phyloP scores from a whole-genome alignment of 371 early-diverging fungal genomes.

The Circinella minor region DNA sequence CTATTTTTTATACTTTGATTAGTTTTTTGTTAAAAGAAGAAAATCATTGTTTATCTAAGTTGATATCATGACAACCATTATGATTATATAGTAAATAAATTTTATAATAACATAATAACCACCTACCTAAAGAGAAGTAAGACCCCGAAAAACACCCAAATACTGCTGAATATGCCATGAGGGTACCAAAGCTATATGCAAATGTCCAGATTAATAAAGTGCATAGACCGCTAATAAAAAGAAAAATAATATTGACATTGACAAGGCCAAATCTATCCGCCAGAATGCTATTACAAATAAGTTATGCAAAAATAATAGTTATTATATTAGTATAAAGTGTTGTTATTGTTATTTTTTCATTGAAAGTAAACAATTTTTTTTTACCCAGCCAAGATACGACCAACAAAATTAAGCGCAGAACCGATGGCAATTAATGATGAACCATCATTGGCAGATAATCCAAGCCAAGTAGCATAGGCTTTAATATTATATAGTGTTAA shows the following conservation, averaged over 20 bases:
- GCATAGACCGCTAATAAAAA: conserved; percentile 35
- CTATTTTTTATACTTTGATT: conserved; percentile 6
- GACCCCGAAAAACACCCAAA: conserved; percentile 50
- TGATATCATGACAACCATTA: neutral
- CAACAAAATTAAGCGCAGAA: conserved; percentile 62
- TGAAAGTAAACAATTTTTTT: no score
- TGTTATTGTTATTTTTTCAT: no score
- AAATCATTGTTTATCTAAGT: no score
- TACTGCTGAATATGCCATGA: conserved; percentile 46
- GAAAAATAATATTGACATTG: conserved; percentile 40
- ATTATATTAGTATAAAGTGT: neutral
- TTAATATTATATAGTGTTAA: neutral
- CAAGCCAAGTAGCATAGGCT: conserved; percentile 39
- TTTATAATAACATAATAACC: neutral
- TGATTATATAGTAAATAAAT: neutral
- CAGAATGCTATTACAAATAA: conserved; percentile 6
- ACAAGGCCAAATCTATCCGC: conserved; percentile 55
- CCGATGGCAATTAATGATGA: conserved; percentile 37
- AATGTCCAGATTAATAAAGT: conserved; percentile 59
- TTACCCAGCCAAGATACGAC: conserved; percentile 56
- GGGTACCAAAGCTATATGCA: conserved; percentile 37
- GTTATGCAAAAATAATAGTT: neutral
- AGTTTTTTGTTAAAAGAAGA: no score
- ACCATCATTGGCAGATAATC: conserved; percentile 33
- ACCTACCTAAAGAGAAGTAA: conserved; percentile 41